Evolutionary conservation across 495 filamentous ascomycete species (phyloP).

Genomic region (Penicillium arizonense): DNA sequence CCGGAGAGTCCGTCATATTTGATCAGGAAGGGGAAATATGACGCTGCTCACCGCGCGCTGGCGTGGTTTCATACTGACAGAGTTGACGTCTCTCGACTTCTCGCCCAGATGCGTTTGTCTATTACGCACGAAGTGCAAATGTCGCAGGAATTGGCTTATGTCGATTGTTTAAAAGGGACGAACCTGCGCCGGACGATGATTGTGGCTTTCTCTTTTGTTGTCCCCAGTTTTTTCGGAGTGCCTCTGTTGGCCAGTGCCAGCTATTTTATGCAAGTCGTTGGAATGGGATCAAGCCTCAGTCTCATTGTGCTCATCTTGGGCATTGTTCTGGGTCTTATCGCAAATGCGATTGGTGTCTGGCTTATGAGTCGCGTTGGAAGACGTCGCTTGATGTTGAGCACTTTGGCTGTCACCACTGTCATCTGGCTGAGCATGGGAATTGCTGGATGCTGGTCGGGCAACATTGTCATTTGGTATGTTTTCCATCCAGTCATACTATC

Average conservation of each 20-base stretch:
- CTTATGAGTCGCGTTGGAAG: slow-evolving; percentile 25
- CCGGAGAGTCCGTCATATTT: slow-evolving; percentile 20
- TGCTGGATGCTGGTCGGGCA: slow-evolving; percentile 25
- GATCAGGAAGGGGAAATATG: slow-evolving; percentile 10
- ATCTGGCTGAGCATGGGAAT: slow-evolving; percentile 34
- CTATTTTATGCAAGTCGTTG: slow-evolving; percentile 35
- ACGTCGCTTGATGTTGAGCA: slow-evolving; percentile 17
- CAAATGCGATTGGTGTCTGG: slow-evolving; percentile 28
- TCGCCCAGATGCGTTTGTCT: slow-evolving; percentile 15
- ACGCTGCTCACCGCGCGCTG: slow-evolving; percentile 7
- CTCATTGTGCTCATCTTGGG: slow-evolving; percentile 29
- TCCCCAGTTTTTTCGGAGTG: slow-evolving; percentile 29
- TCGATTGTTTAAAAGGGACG: slow-evolving; percentile 42
- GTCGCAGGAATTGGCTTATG: slow-evolving; percentile 24
- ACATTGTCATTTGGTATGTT: slow-evolving; percentile 27
- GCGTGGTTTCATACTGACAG: slow-evolving; percentile 5
- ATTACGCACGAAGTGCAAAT: slow-evolving; percentile 21
- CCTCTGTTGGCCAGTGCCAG: slow-evolving; percentile 29
- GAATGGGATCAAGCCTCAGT: slow-evolving; percentile 27
- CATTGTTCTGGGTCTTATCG: slow-evolving; percentile 24
- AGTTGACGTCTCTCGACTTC: slow-evolving; percentile 3
- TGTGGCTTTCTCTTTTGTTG: slow-evolving; percentile 34
- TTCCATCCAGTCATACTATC: background rate
- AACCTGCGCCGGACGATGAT: slow-evolving; percentile 49
- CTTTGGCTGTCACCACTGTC: slow-evolving; percentile 16